Evolutionary conservation across 345 rosid species (phyloP).

Genomic region (Ailanthus altissimus): DNA sequence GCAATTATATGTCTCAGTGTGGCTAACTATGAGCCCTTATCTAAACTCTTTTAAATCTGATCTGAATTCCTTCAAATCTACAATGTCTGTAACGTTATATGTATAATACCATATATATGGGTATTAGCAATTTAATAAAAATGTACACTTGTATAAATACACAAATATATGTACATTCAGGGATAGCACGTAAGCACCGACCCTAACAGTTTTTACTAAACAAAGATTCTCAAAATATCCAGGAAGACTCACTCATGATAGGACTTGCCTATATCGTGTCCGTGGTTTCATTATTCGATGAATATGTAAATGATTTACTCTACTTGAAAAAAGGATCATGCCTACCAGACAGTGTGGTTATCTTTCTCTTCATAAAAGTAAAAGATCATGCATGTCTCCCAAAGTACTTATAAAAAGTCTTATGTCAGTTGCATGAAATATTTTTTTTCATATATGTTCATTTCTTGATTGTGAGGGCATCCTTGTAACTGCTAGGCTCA

Average conservation of each 20-base stretch:
- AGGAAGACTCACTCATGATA: constrained; percentile 75
- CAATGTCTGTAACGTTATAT: too few species aligned
- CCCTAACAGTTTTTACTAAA: constrained; percentile 29
- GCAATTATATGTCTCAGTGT: too few species aligned
- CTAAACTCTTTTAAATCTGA: too few species aligned
- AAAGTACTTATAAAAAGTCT: not conserved
- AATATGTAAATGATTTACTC: constrained; percentile 80
- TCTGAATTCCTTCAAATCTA: too few species aligned
- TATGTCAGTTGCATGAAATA: not conserved
- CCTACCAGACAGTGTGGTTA: constrained; percentile 38
- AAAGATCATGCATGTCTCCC: not conserved
- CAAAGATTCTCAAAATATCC: constrained; percentile 25
- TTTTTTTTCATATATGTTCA: not conserved
- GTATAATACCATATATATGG: too few species aligned
- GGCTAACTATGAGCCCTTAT: too few species aligned
- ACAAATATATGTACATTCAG: too few species aligned
- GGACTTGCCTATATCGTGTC: constrained; percentile 69
- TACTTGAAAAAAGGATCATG: constrained; percentile 78
- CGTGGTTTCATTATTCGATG: constrained; percentile 68
- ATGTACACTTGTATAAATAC: too few species aligned
- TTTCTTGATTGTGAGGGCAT: constrained; percentile 23
- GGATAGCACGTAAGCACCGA: too few species aligned
- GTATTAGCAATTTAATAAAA: too few species aligned
- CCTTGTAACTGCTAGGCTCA: constrained; percentile 75
- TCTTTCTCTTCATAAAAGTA: not conserved